Base-by-base conservation (phyloP, 1,284 basidiomycete genomes). In the Ceratobasidium sp. region DNA sequence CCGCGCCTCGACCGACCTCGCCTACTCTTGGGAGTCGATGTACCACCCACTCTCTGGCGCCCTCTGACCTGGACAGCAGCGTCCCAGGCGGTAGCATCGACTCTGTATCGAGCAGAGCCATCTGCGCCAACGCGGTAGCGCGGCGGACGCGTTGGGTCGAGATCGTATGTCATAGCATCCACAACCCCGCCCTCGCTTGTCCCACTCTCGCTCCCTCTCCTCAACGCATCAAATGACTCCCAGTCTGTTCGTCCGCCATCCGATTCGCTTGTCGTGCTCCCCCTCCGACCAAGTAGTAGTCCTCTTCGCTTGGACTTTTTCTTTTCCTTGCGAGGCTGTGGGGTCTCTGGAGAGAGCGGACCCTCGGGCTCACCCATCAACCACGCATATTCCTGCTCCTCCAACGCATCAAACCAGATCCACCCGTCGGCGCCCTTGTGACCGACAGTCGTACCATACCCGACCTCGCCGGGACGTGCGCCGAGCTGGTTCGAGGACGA, bases 321-420 rank as follows among this genome's bases (percentile, higher is more conserved):
- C 53, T 72, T 72, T 43, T 72, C 69, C 69, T 72, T 72, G 24
- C 27, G 66, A 41, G 39, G n/a, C n/a, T 59, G 27, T 24, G 53
- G 66, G 19, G 66, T 53, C 14, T 71, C 54, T 8, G 69, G 69
- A 27, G 58, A 37, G 4, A n/a, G 16, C 16, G 56, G 69, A 5
- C 24, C n/a, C 16, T 19, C 43, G 29, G 56, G 43, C 13, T 72
- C 69, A 41, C 41, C 31, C 69, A 72, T 72, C 41, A 72, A 43
- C 69, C 69, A 72, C 16, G 69, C 69, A 62, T 72, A 72, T 24
- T 72, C 69, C 43, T 72, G 69, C 58, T 72, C 69, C 29, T 72
- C 69, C 7, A 72, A 37, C 22, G 69, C 69, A 34, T 72, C 69
- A 29, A 72, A 72, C 69, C 69, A 72, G 43, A 72, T 72, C 69